Evolutionary conservation across 768 basidiomycete species (phyloP).

Genomic region (Rhizopogon vinicolor): DNA sequence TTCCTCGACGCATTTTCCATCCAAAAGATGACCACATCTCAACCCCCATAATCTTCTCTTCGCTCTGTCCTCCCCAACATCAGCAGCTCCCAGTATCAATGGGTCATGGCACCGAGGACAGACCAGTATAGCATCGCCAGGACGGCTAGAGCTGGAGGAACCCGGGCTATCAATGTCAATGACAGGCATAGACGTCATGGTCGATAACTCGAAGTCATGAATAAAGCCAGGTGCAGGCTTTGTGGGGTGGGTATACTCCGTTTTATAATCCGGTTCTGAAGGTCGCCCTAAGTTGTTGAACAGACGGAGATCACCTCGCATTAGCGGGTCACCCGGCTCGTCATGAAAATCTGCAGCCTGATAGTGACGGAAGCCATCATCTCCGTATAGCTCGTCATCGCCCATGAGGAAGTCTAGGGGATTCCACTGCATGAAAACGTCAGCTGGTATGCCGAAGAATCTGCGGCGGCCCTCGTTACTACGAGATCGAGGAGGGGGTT

Average conservation of each 20-base stretch:
- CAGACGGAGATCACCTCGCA: not conserved
- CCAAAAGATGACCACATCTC: slow-evolving; percentile 74
- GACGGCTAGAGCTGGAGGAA: slow-evolving; percentile 20
- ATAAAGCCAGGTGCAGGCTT: slow-evolving; percentile 59
- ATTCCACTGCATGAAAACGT: slow-evolving; percentile 27
- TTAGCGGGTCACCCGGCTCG: not conserved
- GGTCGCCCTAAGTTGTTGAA: slow-evolving; percentile 1
- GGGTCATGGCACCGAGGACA: slow-evolving; percentile 68
- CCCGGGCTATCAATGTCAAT: slow-evolving; percentile 38
- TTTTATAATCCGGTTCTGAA: slow-evolving; percentile 42
- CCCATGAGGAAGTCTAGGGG: slow-evolving; percentile 14
- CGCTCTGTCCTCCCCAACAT: slow-evolving; percentile 41
- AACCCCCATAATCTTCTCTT: slow-evolving; percentile 61
- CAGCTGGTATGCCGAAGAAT: slow-evolving; percentile 20
- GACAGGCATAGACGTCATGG: slow-evolving; percentile 26
- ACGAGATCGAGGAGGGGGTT: slow-evolving; percentile 6
- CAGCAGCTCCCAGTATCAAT: slow-evolving; percentile 48
- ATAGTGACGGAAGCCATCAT: slow-evolving; percentile 13
- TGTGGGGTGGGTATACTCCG: slow-evolving; percentile 61
- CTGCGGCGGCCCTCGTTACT: slow-evolving; percentile 4
- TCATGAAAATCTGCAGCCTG: slow-evolving; percentile 1
- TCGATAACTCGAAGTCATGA: slow-evolving; percentile 51
- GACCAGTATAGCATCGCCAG: slow-evolving; percentile 43
- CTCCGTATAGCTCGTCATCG: slow-evolving; percentile 12
- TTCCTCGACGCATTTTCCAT: slow-evolving; percentile 66